Evolutionary conservation across 345 rosid genomes (phyloP), one percentile per base, ranked within the genome.

Genomic region (Carallia brachiata): DNA sequence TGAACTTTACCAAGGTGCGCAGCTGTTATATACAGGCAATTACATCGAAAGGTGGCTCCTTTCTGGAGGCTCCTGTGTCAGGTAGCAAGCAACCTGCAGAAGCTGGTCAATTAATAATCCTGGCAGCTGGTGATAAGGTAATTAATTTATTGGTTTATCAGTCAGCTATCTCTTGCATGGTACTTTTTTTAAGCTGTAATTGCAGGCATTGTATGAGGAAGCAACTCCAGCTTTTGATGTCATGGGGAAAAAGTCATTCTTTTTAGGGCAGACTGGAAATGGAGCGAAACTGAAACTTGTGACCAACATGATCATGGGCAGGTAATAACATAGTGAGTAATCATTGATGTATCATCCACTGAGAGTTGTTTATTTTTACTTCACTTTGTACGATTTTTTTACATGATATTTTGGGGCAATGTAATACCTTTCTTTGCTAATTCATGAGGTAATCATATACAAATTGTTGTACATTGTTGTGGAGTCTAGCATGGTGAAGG

Each of bases 71-170:
- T 55, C 99, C 99, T 0, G 99, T 95, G 75, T 91, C 99, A 0
- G 97, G 97, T 66, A 91, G 99, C 79, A 91, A 91, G 79, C 89
- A 95, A 72, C 97, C 97, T 18, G 99, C 99, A 4, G 99, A 95
- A 90, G 88, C 90, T 80, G 99, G 97, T 50, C 97, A 95, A 73
- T 85, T 95, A 1, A 84, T 95, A 54, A 95, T 91, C 61, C 93
- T 95, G 66, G 89, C 96, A 61, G 99, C 99, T 75, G 97, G 97
- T 40, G 97, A 91, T 53, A 84, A 95, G 93, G 97, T 89, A 80
- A 63, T 17, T 55, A 36, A 31, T 30, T 17, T 9, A 31, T 59
- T 39, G n/a, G 30, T 70, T 67, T 23, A 60, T 56, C 12, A 39
- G 47, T 9, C 47, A 39, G 47, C 13, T 39, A 37, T 52, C 31